Conservation (phyloP, 1,139 yeast genomes). For the Magnusiomyces paraingens region DNA sequence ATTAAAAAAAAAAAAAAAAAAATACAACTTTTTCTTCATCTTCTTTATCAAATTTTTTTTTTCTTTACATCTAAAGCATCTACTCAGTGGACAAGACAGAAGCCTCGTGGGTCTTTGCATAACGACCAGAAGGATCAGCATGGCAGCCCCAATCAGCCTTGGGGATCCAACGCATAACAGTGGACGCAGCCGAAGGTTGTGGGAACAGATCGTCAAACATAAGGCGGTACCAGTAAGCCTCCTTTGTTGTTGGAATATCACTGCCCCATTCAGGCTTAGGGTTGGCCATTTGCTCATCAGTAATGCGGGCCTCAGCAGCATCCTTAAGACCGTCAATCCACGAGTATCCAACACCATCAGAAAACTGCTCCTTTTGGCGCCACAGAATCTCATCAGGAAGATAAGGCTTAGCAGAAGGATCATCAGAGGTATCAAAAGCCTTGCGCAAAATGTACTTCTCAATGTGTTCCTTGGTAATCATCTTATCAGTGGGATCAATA, state of each 20-base stretch:
- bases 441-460: slow-evolving; percentile 94
- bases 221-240: slow-evolving; percentile 98
- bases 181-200: slow-evolving; percentile 83
- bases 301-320: slow-evolving; percentile 75
- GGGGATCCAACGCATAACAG: slow-evolving; percentile 99
- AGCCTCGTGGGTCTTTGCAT: slow-evolving; percentile 67
- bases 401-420: slow-evolving; percentile 67
- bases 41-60: no score
- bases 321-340: slow-evolving; percentile 99
- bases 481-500: slow-evolving; percentile 87
- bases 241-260: slow-evolving; percentile 94
- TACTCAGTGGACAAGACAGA: slow-evolving; percentile 9
- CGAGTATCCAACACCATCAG: slow-evolving; percentile 98
- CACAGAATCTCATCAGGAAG: slow-evolving; percentile 93
- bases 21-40: no score
- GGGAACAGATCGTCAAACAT: slow-evolving; percentile 92
- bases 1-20: no score
- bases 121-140: slow-evolving; percentile 97
- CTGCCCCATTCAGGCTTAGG: slow-evolving; percentile 96
- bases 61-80: slow-evolving; percentile 36
- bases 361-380: slow-evolving; percentile 99
- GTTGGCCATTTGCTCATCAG: slow-evolving; percentile 81
- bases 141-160: slow-evolving; percentile 99
- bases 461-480: slow-evolving; percentile 70
- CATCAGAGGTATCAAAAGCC: slow-evolving; percentile 88